Percentiles rank a stretch among this genome's conserved stretches.
Conservation (phyloP, 768 basidiomycete genomes). For the Leccinum variicolor region DNA sequence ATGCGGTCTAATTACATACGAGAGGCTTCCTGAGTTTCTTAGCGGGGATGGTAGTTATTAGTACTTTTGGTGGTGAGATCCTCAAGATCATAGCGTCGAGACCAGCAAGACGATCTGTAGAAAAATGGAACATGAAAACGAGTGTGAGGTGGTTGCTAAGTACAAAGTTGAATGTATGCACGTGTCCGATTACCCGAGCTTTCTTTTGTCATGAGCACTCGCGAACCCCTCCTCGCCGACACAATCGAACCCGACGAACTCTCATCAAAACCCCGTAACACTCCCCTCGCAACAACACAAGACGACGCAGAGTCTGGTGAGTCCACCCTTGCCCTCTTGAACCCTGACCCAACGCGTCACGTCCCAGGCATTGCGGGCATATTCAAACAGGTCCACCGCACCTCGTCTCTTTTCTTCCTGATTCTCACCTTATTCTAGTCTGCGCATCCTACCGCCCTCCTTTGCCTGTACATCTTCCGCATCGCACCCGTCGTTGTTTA, state of each 20-base stretch:
- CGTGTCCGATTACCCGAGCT: background rate
- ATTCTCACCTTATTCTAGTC: slow-evolving; percentile 46
- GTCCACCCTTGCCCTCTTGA: background rate
- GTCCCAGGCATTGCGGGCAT: slow-evolving; percentile 65
- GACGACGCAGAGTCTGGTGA: background rate
- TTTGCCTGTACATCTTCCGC: slow-evolving; percentile 88
- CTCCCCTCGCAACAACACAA: slow-evolving; percentile 49
- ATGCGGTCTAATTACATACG: slow-evolving; percentile 24
- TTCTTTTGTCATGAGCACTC: slow-evolving; percentile 45
- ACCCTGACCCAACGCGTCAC: slow-evolving; percentile 1
- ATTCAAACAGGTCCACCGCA: slow-evolving; percentile 60
- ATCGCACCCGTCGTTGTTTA: slow-evolving; percentile 88
- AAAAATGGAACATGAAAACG: slow-evolving; percentile 33
- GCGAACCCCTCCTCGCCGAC: slow-evolving; percentile 59
- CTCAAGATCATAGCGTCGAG: slow-evolving; percentile 39
- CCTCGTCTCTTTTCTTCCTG: background rate
- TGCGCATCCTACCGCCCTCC: slow-evolving; percentile 77
- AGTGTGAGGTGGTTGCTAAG: slow-evolving; percentile 5
- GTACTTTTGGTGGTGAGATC: slow-evolving; percentile 30
- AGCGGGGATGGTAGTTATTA: slow-evolving; percentile 23
- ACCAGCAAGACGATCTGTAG: slow-evolving; percentile 41
- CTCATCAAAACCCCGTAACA: slow-evolving; percentile 25
- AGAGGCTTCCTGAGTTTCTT: slow-evolving; percentile 25
- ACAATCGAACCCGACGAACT: slow-evolving; percentile 88
- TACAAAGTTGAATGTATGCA: slow-evolving; percentile 6